Evolutionary conservation across 2,329 filamentous ascomycete species (phyloP), one percentile per base, ranked within the genome.

Genomic region (Pseudopyricularia cyperi): DNA sequence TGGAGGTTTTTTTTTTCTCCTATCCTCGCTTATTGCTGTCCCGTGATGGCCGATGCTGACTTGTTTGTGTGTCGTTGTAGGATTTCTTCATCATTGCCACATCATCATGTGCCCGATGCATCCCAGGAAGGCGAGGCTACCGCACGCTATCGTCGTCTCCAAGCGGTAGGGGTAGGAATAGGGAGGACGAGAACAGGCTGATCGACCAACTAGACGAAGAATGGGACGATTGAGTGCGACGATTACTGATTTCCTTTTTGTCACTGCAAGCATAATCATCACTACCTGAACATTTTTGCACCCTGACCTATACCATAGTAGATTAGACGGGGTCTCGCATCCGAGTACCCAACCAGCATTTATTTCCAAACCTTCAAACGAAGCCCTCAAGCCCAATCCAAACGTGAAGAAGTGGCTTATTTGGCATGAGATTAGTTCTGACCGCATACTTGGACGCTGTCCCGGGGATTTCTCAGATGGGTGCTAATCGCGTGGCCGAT

Each of bases 131-230:
- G 56, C 68, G 82, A 52, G 85, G 85, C 9, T 90, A 90, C 65
- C 79, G 74, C 54, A 73, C 81, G 42, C 70, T 90, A 24, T 76
- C 76, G 35, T 68, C 72, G 14, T 78, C 75, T 48, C 71, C 75
- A 11, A 74, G 65, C 57, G 71, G 73, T 37, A 67, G 71, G 53
- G 67, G 70, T 55, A 64, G 73, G 58, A 72, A 72, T 61, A 66
- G 74, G 52, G 91, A 96, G 54, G 90, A 89, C 52, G 93, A 97
- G 69, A 96, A 97, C 66, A 74, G 89, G 56, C 70, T 97, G 60
- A 97, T 98, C 65, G 91, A 97, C 66, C 89, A 96, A 67, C 74
- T 96, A 54, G 93, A 97, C 62, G 91, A 97, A 66, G 90, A 96
- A 65, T 97, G 91, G 91, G 90, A 96, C 60, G 90, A 95, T 57